Evolutionary conservation across 805 yeast species (phyloP).

Genomic region (Candida hungchunana): DNA sequence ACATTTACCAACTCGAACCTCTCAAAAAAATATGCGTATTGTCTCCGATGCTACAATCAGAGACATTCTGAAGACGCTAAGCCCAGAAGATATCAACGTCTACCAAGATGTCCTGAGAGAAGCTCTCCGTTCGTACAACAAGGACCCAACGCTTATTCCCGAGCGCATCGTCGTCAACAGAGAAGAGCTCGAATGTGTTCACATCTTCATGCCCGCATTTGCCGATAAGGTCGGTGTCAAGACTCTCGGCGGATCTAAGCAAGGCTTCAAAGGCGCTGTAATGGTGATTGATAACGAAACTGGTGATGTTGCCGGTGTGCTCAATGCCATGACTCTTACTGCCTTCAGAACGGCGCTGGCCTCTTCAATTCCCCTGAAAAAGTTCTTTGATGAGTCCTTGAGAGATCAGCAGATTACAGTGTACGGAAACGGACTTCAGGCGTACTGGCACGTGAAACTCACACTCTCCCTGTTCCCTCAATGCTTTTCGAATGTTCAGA

Average conservation of each 20-base stretch:
- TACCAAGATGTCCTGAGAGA: conserved; percentile 35
- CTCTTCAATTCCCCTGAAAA: conserved; percentile 43
- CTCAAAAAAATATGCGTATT: conserved; percentile 29
- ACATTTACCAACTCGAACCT: background rate
- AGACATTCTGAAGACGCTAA: conserved; percentile 28
- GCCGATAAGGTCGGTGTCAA: conserved; percentile 56
- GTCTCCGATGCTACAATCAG: conserved; percentile 30
- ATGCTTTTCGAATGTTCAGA: conserved; percentile 36
- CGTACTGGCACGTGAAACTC: conserved; percentile 56
- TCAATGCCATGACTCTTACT: conserved; percentile 56
- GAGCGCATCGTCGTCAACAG: conserved; percentile 45
- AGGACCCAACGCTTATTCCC: conserved; percentile 46
- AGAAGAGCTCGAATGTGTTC: conserved; percentile 36
- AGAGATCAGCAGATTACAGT: conserved; percentile 30
- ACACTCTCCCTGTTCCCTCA: conserved; percentile 37
- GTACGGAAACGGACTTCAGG: conserved; percentile 63
- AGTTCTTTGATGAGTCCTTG: conserved; percentile 27
- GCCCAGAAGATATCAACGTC: conserved; percentile 23
- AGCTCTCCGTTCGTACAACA: conserved; percentile 39
- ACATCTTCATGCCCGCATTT: conserved; percentile 64
- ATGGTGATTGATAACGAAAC: conserved; percentile 44
- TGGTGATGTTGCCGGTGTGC: conserved; percentile 48
- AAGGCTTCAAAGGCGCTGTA: conserved; percentile 59
- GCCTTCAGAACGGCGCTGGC: conserved; percentile 67
- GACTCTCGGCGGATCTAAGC: conserved; percentile 51